These are phyloP conservation scores for Pseudogymnoascus destructans DNA, from an alignment of 2,329 filamentous ascomycete species.

Conservation along the genomic window DNA sequence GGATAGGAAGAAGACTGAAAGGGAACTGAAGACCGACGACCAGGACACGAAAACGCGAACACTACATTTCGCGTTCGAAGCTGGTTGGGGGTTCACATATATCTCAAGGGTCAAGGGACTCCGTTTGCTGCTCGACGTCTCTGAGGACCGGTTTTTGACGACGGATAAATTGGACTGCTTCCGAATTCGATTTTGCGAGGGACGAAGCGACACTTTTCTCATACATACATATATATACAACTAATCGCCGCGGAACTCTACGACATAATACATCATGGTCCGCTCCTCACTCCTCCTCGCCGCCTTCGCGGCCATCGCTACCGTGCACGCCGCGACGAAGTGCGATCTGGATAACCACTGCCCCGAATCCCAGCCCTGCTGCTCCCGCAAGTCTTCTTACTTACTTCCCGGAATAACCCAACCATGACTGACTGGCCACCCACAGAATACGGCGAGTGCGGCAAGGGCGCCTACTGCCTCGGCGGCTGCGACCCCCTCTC, in stretches of 20 bases:
- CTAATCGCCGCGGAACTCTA: slow-evolving; percentile 9
- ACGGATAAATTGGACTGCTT: background rate
- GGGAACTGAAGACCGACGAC: background rate
- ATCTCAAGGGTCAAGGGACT: background rate
- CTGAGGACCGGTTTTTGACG: background rate
- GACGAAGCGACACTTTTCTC: background rate
- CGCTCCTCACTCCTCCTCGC: slow-evolving; percentile 19
- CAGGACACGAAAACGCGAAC: background rate
- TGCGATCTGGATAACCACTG: slow-evolving; percentile 48
- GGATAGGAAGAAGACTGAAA: background rate
- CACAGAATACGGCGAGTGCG: slow-evolving; percentile 82
- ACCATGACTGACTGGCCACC: background rate
- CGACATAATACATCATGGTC: slow-evolving; percentile 25
- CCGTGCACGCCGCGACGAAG: slow-evolving; percentile 17
- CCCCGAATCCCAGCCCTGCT: slow-evolving; percentile 61
- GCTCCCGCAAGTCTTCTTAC: slow-evolving; percentile 53
- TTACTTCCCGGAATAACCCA: background rate
- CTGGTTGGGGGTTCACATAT: background rate
- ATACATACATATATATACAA: background rate
- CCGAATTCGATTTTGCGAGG: background rate
- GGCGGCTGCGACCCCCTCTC: slow-evolving; percentile 85
- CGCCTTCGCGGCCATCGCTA: slow-evolving; percentile 19
- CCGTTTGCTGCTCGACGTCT: background rate
- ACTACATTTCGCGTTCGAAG: background rate
- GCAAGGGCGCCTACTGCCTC: slow-evolving; percentile 86